Evolutionary conservation across 2,329 filamentous ascomycete species (phyloP), one percentile per base, ranked within the genome.

Genomic region (Epichloe typhina): DNA sequence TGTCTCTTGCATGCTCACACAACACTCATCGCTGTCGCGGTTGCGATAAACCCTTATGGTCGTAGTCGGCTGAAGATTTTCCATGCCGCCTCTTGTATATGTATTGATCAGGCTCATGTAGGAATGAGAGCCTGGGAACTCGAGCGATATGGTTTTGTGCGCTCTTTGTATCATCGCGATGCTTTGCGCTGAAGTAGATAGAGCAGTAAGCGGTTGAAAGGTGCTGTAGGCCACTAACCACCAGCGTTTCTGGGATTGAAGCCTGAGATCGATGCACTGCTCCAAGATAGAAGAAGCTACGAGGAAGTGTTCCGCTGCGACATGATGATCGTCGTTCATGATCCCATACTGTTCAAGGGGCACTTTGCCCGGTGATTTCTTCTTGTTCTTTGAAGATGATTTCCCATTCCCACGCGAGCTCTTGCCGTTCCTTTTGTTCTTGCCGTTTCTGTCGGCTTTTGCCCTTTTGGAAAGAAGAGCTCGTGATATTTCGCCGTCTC

Each of bases 101-200:
- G 66, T 66, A 1, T 66, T 62, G 56, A 72, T 66, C 42, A 73
- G 61, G 0, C 59, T 69, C 39, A 72, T 62, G 54, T 67, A 76
- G 0, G 66, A 67, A 11, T 73, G 67, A 46, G 71, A 63, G 0
- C 65, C 71, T 1, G 71, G 68, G 41, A 75, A 76, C 31, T 75
- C 69, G 17, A 67, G 53, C 49, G 71, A 73, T 1, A 76, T 70
- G 6, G 55, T 56, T 0, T 60, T 54, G 46, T 66, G 64, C 1
- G 64, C 62, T 46, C 64, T 59, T 48, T 69, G 65, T 23, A 75
- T 55, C 63, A 71, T 69, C 12, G 59, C 33, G 13, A 50, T 46
- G 33, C 40, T n/a, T 8, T 45, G 49, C 4, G 4, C 41, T 5
- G 41, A 38, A 5, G 4, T 40, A 12, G 41, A 19, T 0, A 43